Base-by-base conservation (phyloP, 495 filamentous ascomycete species). In the Ascodesmis nigricans region DNA sequence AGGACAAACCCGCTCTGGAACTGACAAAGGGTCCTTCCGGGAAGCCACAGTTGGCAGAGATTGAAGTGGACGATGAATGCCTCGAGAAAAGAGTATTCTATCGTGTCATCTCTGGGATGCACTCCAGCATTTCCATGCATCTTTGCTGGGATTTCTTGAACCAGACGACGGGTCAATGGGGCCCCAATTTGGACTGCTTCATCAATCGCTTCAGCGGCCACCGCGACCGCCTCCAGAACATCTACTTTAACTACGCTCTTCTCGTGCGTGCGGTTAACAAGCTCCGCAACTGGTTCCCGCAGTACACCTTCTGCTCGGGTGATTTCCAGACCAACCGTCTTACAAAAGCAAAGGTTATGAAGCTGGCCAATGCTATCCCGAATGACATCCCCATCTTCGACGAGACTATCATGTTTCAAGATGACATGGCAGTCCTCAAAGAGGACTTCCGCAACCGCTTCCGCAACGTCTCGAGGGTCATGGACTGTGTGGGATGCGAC, bases 401-500 rank as follows among this genome's bases (percentile, higher is more conserved):
- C 52, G 87, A 97, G 59, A 69, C 66, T 43, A 58, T 79, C 34
- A 95, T 97, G 87, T 97, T 97, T 57, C 69, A 71, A 38, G 68
- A 75, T 39, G 75, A 71, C 21, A 64, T 63, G 6, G 61, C 64
- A n/a, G 64, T 63, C 2, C 61, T 95, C 23, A 95, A 93, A 52
- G 90, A 95, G 52, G 87, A 97, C 51, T 97, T 97, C 65, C 75
- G 79, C 45, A 84, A 90, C 52, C 78, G 87, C 9, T 95, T 97
- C 67, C 68, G 87, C 43, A 97, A 97, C 44, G 80, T 97, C 34
- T 82, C 75, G 44, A 69, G 87, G 14, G 59, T 95, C 45, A 97
- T 97, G 87, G 87, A 97, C 57, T 97, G 87, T 54, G 87, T 95
- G 10, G 87, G 87, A 14, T 97, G 87, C 56, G 87, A 97, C 59